A percentile compares a stretch with the other conserved stretches of the same genome.
Conservation (phyloP, 2,329 filamentous ascomycete species). For the Huntiella omanensis region DNA sequence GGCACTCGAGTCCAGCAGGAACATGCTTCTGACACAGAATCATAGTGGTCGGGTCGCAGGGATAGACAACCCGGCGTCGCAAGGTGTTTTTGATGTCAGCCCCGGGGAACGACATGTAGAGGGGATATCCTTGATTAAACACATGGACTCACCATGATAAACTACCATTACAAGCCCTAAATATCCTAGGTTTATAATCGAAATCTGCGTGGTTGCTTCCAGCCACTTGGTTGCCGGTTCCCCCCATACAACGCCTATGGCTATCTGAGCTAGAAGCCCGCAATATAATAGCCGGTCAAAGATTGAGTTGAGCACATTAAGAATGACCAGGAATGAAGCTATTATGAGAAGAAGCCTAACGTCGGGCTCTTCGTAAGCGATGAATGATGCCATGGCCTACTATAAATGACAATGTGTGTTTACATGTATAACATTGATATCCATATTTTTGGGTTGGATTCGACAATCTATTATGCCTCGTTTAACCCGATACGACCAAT, state of each 20-base stretch:
- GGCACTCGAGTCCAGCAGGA: too few species aligned
- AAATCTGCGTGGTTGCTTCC: conserved; percentile 27
- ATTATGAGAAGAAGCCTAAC: too few species aligned
- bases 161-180: conserved; percentile 54
- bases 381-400: too few species aligned
- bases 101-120: neutral
- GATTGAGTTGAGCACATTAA: conserved; percentile 37
- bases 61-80: too few species aligned
- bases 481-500: too few species aligned
- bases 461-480: too few species aligned
- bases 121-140: neutral
- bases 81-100: neutral
- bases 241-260: conserved; percentile 53
- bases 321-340: conserved; percentile 40
- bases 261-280: conserved; percentile 52
- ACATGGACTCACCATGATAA: conserved; percentile 35
- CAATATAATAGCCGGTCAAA: conserved; percentile 47
- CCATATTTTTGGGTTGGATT: too few species aligned
- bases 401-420: too few species aligned
- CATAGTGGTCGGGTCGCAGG: too few species aligned
- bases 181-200: conserved; percentile 49
- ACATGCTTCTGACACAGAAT: too few species aligned
- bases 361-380: too few species aligned
- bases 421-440: too few species aligned
- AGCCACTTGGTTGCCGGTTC: conserved; percentile 46